A percentile compares a stretch with the other conserved stretches of the same genome.
Conservation (phyloP, 2,329 filamentous ascomycete species). For the Paecilomyces sp. region DNA sequence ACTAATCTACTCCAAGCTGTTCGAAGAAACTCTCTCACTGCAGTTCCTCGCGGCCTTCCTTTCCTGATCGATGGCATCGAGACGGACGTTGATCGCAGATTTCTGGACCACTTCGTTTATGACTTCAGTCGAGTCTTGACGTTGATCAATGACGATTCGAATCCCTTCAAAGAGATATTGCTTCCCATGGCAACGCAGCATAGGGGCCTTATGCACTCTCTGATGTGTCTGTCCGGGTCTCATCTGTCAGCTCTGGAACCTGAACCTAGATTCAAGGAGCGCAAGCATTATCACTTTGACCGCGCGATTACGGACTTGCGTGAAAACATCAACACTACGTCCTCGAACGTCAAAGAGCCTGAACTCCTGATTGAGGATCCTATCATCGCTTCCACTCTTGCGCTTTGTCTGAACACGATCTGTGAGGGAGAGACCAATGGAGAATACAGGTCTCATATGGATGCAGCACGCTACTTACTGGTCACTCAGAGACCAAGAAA, state of each 20-base stretch:
- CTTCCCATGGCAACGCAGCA: slow-evolving; percentile 75
- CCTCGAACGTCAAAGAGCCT: slow-evolving; percentile 13
- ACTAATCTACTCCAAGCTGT: slow-evolving; percentile 15
- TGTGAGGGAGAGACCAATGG: slow-evolving; percentile 56
- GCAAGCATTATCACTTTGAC: slow-evolving; percentile 50
- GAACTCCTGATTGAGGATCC: slow-evolving; percentile 46
- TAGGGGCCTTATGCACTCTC: slow-evolving; percentile 80
- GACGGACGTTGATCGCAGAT: slow-evolving; percentile 68
- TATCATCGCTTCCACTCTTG: slow-evolving; percentile 54
- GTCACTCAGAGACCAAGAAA: slow-evolving; percentile 52
- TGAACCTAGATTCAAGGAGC: slow-evolving; percentile 44
- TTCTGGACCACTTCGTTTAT: slow-evolving; percentile 76
- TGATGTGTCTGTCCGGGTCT: slow-evolving; percentile 74
- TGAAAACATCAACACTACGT: slow-evolving; percentile 29
- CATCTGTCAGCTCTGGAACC: slow-evolving; percentile 54
- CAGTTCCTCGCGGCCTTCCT: slow-evolving; percentile 41
- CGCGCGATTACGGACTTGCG: slow-evolving; percentile 33
- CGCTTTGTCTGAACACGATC: slow-evolving; percentile 55
- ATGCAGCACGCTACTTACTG: slow-evolving; percentile 68
- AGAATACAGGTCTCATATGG: slow-evolving; percentile 72
- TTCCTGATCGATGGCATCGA: slow-evolving; percentile 73
- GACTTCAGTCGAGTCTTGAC: slow-evolving; percentile 75
- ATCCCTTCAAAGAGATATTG: slow-evolving; percentile 79
- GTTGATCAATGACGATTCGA: slow-evolving; percentile 70
- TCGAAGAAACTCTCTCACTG: slow-evolving; percentile 24